These are phyloP conservation scores for Sarocladium oryzae DNA, from an alignment of 2,329 filamentous ascomycete species.

Conservation along the genomic window DNA sequence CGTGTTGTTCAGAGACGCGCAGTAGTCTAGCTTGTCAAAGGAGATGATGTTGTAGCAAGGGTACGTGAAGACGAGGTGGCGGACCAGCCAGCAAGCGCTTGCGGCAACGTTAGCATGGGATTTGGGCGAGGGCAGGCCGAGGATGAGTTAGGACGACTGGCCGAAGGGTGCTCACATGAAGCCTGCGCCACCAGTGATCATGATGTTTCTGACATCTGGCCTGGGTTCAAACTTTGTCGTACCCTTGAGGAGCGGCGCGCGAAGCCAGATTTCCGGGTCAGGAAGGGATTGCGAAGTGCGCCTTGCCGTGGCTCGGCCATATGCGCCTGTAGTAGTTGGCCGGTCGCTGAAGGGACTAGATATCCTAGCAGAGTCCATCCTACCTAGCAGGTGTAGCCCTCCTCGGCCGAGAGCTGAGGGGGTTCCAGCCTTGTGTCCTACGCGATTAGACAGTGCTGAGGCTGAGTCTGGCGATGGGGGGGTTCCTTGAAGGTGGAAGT, in stretches of 20 bases:
- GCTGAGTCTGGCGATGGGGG: no score
- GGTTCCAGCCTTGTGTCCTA: no score
- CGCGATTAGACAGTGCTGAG: no score
- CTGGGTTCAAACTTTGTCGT: constrained; percentile 64
- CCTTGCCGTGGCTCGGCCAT: not conserved
- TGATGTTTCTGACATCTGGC: constrained; percentile 67
- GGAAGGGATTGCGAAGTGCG: constrained; percentile 36
- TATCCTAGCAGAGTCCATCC: not conserved
- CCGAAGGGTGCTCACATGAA: constrained; percentile 61
- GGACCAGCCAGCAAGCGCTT: constrained; percentile 79
- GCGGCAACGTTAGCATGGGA: no score
- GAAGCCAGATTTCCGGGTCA: constrained; percentile 62
- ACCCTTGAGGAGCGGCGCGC: constrained; percentile 63
- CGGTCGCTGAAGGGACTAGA: constrained; percentile 1
- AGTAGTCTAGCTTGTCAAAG: constrained; percentile 82
- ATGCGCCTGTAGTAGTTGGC: constrained; percentile 1
- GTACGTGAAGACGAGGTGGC: constrained; percentile 70
- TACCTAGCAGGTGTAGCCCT: no score
- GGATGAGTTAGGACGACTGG: not conserved
- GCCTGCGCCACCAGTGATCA: constrained; percentile 77
- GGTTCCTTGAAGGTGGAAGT: no score
- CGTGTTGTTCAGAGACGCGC: constrained; percentile 74
- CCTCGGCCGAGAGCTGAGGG: no score
- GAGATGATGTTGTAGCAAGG: constrained; percentile 73
- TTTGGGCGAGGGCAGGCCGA: no score